Conservation (phyloP, 176 grass and related monocot genomes). For the Aegilops bicornis region DNA sequence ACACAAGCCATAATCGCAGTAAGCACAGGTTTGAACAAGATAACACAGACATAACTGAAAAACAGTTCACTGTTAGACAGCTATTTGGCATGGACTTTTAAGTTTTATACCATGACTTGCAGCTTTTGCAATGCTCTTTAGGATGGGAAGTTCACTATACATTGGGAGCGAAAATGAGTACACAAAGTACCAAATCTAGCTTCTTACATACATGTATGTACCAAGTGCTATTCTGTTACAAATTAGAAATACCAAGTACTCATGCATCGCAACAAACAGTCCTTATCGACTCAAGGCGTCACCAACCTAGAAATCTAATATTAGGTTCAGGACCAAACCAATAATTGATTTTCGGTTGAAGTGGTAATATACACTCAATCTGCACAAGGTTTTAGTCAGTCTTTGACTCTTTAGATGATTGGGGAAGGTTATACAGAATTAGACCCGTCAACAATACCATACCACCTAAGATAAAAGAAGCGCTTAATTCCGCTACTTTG, state of each 20-base stretch:
- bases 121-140: background rate
- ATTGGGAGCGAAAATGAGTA: background rate
- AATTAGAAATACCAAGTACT: background rate
- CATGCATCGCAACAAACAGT: background rate
- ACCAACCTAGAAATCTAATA: background rate
- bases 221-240: background rate
- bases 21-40: no score
- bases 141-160: background rate
- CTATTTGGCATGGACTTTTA: no score
- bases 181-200: background rate
- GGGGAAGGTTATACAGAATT: slow-evolving; percentile 73
- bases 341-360: background rate
- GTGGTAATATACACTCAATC: background rate
- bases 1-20: no score
- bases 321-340: slow-evolving; percentile 10
- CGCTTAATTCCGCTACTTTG: slow-evolving; percentile 50
- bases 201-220: slow-evolving; percentile 9
- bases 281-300: background rate
- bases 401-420: slow-evolving; percentile 44
- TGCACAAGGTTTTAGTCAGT: slow-evolving; percentile 34
- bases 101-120: background rate
- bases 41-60: no score
- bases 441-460: slow-evolving; percentile 57
- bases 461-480: slow-evolving; percentile 56
- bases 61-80: no score